phyloP scores from a whole-genome alignment of 768 basidiomycete genomes.

The Lentinus tigrinus region DNA sequence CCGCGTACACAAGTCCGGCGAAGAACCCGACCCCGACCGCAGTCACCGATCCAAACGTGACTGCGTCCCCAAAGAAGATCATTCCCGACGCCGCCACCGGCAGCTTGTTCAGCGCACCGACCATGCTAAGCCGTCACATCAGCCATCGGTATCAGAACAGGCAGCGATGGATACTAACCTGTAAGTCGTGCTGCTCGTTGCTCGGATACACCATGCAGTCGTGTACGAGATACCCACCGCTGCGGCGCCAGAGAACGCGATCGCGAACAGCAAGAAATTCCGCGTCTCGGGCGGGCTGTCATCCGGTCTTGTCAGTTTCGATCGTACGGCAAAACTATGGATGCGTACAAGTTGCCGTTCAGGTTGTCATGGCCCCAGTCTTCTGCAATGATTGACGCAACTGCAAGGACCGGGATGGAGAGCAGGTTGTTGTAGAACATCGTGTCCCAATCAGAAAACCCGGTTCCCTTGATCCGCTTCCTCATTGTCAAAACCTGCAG shows the following conservation, averaged over 20 bases:
- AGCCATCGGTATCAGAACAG: neutral
- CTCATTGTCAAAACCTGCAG: constrained; percentile 92
- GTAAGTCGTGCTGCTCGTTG: constrained; percentile 97
- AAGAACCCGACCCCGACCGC: constrained; percentile 88
- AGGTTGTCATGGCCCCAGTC: constrained; percentile 86
- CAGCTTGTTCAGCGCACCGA: constrained; percentile 94
- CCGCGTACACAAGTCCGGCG: constrained; percentile 87
- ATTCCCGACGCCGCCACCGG: constrained; percentile 99
- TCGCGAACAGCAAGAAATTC: constrained; percentile 76
- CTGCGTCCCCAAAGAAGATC: constrained; percentile 92
- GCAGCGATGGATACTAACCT: constrained; percentile 45
- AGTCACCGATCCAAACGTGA: constrained; percentile 84
- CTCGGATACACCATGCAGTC: constrained; percentile 97
- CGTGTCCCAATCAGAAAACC: constrained; percentile 97
- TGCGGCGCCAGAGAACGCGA: constrained; percentile 95
- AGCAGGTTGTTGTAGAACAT: constrained; percentile 99
- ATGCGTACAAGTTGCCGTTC: constrained; percentile 82
- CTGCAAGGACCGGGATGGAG: constrained; percentile 84
- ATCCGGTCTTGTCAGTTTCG: neutral
- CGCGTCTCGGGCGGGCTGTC: constrained; percentile 81
- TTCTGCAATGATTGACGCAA: constrained; percentile 83
- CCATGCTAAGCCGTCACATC: constrained; percentile 64
- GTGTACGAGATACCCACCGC: constrained; percentile 98
- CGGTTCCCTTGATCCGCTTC: constrained; percentile 91
- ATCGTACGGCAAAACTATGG: neutral